A percentile compares a stretch with the other conserved stretches of the same genome.
Conservation (phyloP, 345 rosid species). For the Nasturtium officinale region DNA sequence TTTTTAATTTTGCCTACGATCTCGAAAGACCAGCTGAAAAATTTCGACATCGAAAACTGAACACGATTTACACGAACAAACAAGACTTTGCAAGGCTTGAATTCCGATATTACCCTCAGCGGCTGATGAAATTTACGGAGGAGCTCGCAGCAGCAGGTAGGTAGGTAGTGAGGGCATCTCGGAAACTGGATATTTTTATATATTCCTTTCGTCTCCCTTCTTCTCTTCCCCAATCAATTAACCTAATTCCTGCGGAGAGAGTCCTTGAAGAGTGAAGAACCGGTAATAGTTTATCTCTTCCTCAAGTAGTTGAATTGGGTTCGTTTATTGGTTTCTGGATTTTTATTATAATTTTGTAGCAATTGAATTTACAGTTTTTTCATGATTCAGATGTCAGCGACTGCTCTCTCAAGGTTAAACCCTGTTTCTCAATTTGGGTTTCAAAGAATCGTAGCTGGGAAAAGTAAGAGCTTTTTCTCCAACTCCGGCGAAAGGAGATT, state of each 20-base stretch:
- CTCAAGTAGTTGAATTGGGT: neutral
- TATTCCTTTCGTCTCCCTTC: neutral
- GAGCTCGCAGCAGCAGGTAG: constrained; percentile 21
- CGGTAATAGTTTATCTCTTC: constrained; percentile 11
- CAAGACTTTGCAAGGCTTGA: neutral
- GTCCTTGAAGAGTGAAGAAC: constrained; percentile 13
- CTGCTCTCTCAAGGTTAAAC: constrained; percentile 54
- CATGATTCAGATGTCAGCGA: constrained; percentile 58
- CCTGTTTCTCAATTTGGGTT: constrained; percentile 50
- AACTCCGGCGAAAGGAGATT: constrained; percentile 27
- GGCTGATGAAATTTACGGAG: constrained; percentile 15
- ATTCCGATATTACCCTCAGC: constrained; percentile 27
- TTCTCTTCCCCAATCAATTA: neutral
- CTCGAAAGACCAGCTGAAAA: neutral
- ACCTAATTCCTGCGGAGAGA: constrained; percentile 18
- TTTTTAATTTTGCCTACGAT: neutral
- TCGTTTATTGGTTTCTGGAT: neutral
- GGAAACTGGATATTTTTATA: neutral
- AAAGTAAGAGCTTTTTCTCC: constrained; percentile 31
- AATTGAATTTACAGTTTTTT: neutral
- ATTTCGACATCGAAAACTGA: constrained; percentile 12
- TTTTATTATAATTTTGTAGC: neutral
- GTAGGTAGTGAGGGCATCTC: constrained; percentile 4
- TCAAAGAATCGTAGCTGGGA: constrained; percentile 37
- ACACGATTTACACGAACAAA: neutral